These are phyloP conservation scores for Nitzschia palea DNA, from an alignment of 108 stramenopile species.

Conservation along the genomic window DNA sequence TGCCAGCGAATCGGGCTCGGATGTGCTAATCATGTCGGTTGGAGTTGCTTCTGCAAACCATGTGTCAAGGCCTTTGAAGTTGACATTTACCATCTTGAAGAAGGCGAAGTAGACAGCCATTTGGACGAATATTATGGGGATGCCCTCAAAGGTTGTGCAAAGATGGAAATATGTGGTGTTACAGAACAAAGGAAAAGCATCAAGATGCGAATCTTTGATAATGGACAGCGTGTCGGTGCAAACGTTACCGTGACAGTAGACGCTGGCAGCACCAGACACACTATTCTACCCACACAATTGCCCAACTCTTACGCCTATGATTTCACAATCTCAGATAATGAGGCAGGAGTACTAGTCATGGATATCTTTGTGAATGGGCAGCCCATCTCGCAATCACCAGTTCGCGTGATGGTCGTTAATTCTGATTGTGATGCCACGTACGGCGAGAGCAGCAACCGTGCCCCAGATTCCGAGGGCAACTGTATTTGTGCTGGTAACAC, in stretches of 20 bases:
- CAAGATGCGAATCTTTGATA: slow-evolving; percentile 16
- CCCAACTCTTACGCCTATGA: slow-evolving; percentile 5
- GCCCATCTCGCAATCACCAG: slow-evolving; percentile 29
- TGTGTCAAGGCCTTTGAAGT: no score
- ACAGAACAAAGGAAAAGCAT: not conserved
- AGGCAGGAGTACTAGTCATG: slow-evolving; percentile 11
- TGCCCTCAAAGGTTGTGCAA: slow-evolving; percentile 15
- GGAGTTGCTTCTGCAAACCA: no score
- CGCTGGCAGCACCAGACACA: not conserved
- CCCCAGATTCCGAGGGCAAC: not conserved
- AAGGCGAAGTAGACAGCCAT: not conserved
- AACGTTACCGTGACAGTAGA: not conserved
- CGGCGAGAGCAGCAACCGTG: not conserved
- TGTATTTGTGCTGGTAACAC: slow-evolving; percentile 15
- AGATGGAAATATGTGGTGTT: slow-evolving; percentile 26
- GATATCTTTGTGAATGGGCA: slow-evolving; percentile 26
- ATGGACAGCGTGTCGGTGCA: not conserved
- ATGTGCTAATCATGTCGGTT: no score
- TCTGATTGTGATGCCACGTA: not conserved
- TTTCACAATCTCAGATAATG: slow-evolving; percentile 2
- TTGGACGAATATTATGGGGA: not conserved
- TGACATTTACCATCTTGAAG: no score
- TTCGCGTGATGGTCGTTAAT: slow-evolving; percentile 18
- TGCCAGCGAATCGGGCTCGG: no score
- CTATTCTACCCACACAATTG: not conserved